These are phyloP conservation scores for Leccinum longicurvipes DNA, from an alignment of 768 basidiomycete species.

Conservation along the genomic window DNA sequence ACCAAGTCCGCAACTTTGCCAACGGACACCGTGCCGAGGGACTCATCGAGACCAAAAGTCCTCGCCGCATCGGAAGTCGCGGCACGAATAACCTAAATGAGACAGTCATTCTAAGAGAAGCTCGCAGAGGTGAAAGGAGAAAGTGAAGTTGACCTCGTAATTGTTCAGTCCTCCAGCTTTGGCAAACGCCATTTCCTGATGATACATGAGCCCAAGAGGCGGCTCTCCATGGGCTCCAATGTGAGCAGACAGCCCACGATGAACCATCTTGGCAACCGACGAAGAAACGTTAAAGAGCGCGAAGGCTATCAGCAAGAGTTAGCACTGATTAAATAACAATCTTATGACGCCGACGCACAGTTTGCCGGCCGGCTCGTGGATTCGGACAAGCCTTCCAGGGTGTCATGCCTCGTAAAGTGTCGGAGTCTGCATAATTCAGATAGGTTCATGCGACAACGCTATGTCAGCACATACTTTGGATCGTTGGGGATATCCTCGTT, in stretches of 20 bases:
- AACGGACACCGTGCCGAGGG: conserved; percentile 58
- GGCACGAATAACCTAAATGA: conserved; percentile 55
- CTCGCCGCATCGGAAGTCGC: conserved; percentile 65
- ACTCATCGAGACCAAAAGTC: conserved; percentile 58
- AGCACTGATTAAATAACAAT: neutral
- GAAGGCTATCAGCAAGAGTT: conserved; percentile 41
- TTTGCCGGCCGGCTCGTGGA: conserved; percentile 55
- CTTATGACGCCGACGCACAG: conserved; percentile 40
- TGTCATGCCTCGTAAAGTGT: conserved; percentile 61
- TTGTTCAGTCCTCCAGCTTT: conserved; percentile 61
- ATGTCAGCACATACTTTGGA: conserved; percentile 47
- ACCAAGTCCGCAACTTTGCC: conserved; percentile 74
- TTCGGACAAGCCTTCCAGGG: conserved; percentile 57
- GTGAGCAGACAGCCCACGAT: conserved; percentile 56
- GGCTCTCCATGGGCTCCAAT: conserved; percentile 76
- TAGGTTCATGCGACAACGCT: neutral
- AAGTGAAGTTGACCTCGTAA: conserved; percentile 51
- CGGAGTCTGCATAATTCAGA: conserved; percentile 46
- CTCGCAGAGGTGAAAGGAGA: neutral
- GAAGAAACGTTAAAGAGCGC: conserved; percentile 66
- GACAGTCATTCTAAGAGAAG: neutral
- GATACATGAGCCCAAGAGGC: conserved; percentile 72
- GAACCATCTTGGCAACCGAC: conserved; percentile 67
- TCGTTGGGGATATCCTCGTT: conserved; percentile 61
- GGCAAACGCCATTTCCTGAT: conserved; percentile 69